Evolutionary conservation across 2,329 filamentous ascomycete species (phyloP).

Genomic region (Apiospora arundinis): DNA sequence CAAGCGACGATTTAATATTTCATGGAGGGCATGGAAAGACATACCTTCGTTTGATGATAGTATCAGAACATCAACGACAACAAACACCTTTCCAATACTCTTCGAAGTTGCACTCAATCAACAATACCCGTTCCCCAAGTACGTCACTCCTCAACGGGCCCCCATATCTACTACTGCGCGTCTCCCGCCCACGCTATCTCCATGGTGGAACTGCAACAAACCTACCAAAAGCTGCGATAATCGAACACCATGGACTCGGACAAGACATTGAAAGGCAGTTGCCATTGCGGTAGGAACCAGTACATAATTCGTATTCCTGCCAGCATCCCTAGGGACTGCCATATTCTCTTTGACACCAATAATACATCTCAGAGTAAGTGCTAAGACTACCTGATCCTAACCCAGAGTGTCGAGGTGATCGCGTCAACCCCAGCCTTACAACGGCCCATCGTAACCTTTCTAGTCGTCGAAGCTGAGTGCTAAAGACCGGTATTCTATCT

Average conservation of each 20-base stretch:
- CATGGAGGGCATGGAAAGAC: background rate
- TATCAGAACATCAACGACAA: background rate
- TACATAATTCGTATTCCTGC: slow-evolving; percentile 77
- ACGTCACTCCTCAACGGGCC: slow-evolving; percentile 10
- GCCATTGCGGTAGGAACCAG: slow-evolving; percentile 84
- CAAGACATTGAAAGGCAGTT: slow-evolving; percentile 73
- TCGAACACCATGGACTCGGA: slow-evolving; percentile 50
- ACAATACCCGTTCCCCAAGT: background rate
- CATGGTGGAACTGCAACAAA: slow-evolving; percentile 12
- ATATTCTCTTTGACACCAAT: slow-evolving; percentile 78
- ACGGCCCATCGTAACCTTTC: background rate
- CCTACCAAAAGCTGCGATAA: background rate
- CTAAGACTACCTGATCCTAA: background rate
- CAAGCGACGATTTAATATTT: background rate
- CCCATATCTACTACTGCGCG: slow-evolving; percentile 5
- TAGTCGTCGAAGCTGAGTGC: slow-evolving; percentile 19
- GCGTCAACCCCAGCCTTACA: slow-evolving; percentile 6
- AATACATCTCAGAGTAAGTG: slow-evolving; percentile 74
- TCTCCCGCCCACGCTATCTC: background rate
- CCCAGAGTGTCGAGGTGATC: background rate
- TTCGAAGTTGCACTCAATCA: background rate
- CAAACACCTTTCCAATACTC: background rate
- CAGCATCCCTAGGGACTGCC: slow-evolving; percentile 60
- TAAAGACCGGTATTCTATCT: slow-evolving; percentile 28
- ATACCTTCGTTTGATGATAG: background rate